phyloP scores from a whole-genome alignment of 2,329 filamentous ascomycete species.

The Phaeomoniella chlamydospora region DNA sequence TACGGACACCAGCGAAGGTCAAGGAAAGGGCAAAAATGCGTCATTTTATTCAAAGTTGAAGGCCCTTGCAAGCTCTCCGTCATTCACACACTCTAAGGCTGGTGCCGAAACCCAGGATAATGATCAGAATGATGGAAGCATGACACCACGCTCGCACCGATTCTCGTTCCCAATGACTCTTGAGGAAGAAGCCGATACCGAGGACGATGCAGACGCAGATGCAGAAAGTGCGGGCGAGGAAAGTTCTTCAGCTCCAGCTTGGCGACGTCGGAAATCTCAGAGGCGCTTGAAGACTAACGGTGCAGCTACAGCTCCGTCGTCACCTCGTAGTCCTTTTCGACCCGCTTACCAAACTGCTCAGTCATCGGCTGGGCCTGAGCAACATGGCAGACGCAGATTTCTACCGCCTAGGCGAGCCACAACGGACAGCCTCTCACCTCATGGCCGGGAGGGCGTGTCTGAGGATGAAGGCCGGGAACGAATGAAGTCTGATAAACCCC shows the following conservation, averaged over 20 bases:
- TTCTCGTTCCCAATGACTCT: slow-evolving; percentile 39
- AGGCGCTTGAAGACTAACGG: slow-evolving; percentile 41
- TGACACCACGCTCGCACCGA: slow-evolving; percentile 34
- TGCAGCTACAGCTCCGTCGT: slow-evolving; percentile 52
- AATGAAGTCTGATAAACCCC: slow-evolving; percentile 38
- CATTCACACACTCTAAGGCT: slow-evolving; percentile 34
- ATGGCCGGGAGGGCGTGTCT: slow-evolving; percentile 51
- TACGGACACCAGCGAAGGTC: slow-evolving; percentile 36
- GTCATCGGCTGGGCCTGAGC: slow-evolving; percentile 32
- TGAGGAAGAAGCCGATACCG: slow-evolving; percentile 31
- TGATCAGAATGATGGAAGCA: slow-evolving; percentile 21
- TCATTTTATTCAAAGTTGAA: slow-evolving; percentile 69
- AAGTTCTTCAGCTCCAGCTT: slow-evolving; percentile 28
- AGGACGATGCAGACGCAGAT: slow-evolving; percentile 62
- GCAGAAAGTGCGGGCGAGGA: slow-evolving; percentile 73
- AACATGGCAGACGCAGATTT: slow-evolving; percentile 22
- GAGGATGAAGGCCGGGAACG: slow-evolving; percentile 61
- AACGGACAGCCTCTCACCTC: slow-evolving; percentile 42
- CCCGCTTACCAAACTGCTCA: slow-evolving; percentile 24
- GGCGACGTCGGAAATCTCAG: slow-evolving; percentile 48
- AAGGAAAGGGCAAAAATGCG: slow-evolving; percentile 45
- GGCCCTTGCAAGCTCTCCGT: slow-evolving; percentile 47
- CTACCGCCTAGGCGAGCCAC: slow-evolving; percentile 51
- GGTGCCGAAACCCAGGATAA: slow-evolving; percentile 30
- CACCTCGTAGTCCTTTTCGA: slow-evolving; percentile 34